phyloP scores from a whole-genome alignment of 345 rosid genomes.

The Eucalyptus sp. region DNA sequence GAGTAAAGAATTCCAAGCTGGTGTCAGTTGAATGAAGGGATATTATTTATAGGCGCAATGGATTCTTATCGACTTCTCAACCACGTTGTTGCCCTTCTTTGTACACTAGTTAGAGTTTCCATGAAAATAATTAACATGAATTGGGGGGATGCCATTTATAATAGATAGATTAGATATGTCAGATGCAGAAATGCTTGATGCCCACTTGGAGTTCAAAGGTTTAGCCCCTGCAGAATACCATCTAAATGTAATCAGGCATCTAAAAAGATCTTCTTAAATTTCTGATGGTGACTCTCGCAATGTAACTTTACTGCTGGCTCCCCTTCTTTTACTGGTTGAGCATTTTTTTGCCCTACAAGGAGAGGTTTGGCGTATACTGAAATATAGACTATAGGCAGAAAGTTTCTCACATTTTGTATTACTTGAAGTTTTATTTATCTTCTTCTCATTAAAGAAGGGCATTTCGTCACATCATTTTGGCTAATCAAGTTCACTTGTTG shows the following conservation, averaged over 20 bases:
- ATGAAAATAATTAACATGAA: not conserved
- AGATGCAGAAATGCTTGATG: not conserved
- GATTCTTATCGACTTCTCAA: too few species aligned
- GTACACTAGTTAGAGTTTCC: not conserved
- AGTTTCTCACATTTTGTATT: too few species aligned
- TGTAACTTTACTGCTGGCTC: not conserved
- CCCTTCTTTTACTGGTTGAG: not conserved
- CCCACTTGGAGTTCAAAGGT: not conserved
- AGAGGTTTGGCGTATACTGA: rapidly evolving
- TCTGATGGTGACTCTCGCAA: not conserved
- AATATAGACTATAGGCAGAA: not conserved
- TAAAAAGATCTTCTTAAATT: not conserved
- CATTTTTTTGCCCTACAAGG: too few species aligned
- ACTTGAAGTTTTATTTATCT: too few species aligned
- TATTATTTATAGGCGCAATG: too few species aligned
- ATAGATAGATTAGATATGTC: not conserved
- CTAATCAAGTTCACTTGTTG: too few species aligned
- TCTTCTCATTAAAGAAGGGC: too few species aligned
- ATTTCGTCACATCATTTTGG: too few species aligned
- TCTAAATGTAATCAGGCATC: not conserved
- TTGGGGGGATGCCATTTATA: not conserved
- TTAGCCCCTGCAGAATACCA: not conserved
- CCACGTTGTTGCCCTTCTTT: not conserved
- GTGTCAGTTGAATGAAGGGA: too few species aligned
- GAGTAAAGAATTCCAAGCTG: too few species aligned